These are phyloP conservation scores for Fusarium multiceps DNA, from an alignment of 2,329 filamentous ascomycete species.

Conservation along the genomic window DNA sequence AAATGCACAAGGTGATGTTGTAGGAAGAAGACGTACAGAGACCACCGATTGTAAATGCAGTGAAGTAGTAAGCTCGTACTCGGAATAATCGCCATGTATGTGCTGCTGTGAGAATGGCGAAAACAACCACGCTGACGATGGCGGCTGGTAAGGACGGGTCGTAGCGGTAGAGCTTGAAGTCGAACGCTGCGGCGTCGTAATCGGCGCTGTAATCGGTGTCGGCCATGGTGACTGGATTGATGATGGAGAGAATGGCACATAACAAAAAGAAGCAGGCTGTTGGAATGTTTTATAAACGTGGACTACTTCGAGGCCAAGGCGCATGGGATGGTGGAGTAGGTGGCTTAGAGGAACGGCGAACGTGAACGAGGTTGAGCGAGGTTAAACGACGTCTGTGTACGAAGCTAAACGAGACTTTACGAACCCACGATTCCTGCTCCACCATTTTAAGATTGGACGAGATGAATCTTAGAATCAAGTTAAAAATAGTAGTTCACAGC, in stretches of 20 bases:
- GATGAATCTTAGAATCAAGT: accelerated
- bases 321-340: background rate
- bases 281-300: background rate
- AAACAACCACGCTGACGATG: background rate
- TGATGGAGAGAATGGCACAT: background rate
- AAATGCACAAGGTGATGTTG: accelerated
- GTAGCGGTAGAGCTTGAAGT: conserved; percentile 22
- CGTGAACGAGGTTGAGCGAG: background rate
- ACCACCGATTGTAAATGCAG: conserved; percentile 1
- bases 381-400: background rate
- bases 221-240: background rate
- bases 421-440: accelerated
- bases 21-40: background rate
- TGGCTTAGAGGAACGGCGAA: background rate
- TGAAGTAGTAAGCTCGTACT: conserved; percentile 11
- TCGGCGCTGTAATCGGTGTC: background rate
- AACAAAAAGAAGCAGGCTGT: no score
- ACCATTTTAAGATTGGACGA: background rate
- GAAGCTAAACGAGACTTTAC: background rate
- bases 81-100: conserved; percentile 5
- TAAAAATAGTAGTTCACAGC: background rate
- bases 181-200: background rate
- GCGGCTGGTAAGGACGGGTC: conserved; percentile 6
- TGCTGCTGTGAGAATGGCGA: background rate
- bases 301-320: accelerated